A percentile compares a stretch with the other conserved stretches of the same genome.
These are phyloP conservation scores for button mushroom (Agaricus bisporus) DNA, from an alignment of 768 basidiomycete species.

Conservation along the genomic window DNA sequence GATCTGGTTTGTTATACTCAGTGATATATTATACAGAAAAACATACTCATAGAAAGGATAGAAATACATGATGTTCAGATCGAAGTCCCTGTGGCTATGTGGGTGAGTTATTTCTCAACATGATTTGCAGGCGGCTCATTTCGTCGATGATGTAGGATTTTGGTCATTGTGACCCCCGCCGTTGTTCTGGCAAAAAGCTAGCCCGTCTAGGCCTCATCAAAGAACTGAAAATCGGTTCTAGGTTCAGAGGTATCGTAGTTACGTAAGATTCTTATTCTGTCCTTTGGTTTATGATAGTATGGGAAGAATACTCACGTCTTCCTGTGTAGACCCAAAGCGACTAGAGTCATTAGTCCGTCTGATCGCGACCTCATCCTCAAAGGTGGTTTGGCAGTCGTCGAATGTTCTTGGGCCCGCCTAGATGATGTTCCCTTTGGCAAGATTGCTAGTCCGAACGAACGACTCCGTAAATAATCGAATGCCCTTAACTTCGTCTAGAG, in stretches of 20 bases:
- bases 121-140: neutral
- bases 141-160: conserved; percentile 67
- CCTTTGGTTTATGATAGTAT: neutral
- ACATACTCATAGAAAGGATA: conserved; percentile 10
- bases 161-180: conserved; percentile 91
- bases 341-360: conserved; percentile 67
- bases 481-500: neutral
- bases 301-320: neutral
- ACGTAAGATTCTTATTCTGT: conserved; percentile 54
- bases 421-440: conserved; percentile 94
- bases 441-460: conserved; percentile 89
- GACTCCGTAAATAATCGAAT: conserved; percentile 56
- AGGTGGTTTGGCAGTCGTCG: conserved; percentile 90
- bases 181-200: conserved; percentile 82
- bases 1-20: conserved; percentile 9
- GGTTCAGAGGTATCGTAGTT: conserved; percentile 89
- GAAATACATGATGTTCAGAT: conserved; percentile 25
- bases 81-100: conserved; percentile 88
- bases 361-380: conserved; percentile 75
- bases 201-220: conserved; percentile 79
- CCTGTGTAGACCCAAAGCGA: conserved; percentile 73
- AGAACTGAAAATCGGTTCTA: conserved; percentile 75
- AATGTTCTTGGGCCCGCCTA: conserved; percentile 96
- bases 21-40: neutral
- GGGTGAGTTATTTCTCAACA: conserved; percentile 52